phyloP scores from a whole-genome alignment of 2,329 filamentous ascomycete genomes.

The Immersiporthe knoxdaviesiana region DNA sequence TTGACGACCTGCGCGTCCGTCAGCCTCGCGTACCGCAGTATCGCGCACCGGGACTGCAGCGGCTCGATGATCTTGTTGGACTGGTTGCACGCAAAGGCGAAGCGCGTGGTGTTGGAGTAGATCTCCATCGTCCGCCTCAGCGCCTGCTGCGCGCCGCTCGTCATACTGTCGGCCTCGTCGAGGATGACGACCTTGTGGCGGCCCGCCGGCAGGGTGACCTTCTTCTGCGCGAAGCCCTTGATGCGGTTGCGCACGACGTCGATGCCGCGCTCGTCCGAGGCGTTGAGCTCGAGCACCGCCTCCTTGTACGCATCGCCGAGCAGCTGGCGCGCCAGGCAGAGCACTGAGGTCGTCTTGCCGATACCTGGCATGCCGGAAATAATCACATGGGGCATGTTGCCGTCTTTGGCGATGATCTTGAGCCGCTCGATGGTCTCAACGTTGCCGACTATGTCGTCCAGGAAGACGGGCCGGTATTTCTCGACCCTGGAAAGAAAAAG shows the following conservation, averaged over 20 bases:
- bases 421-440: slow-evolving; percentile 95
- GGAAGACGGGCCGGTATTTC: slow-evolving; percentile 92
- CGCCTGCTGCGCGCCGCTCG: slow-evolving; percentile 92
- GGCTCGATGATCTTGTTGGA: slow-evolving; percentile 99
- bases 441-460: slow-evolving; percentile 97
- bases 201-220: slow-evolving; percentile 88
- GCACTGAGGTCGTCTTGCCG: slow-evolving; percentile 94
- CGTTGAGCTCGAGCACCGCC: slow-evolving; percentile 94
- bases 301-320: slow-evolving; percentile 95
- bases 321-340: slow-evolving; percentile 89
- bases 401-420: slow-evolving; percentile 97
- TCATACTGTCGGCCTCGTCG: slow-evolving; percentile 99
- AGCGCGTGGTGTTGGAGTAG: slow-evolving; percentile 93
- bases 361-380: slow-evolving; percentile 99
- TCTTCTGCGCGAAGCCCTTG: slow-evolving; percentile 98
- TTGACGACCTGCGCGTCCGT: slow-evolving; percentile 93
- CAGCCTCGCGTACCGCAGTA: slow-evolving; percentile 88
- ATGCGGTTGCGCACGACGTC: slow-evolving; percentile 97
- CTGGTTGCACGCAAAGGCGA: slow-evolving; percentile 98
- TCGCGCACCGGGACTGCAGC: slow-evolving; percentile 94
- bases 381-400: slow-evolving; percentile 99
- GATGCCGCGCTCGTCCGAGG: slow-evolving; percentile 93
- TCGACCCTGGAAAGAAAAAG: slow-evolving; percentile 72
- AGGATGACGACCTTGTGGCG: slow-evolving; percentile 96
- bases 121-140: slow-evolving; percentile 98